Evolutionary conservation across 2,329 filamentous ascomycete genomes (phyloP).

Genomic region (Phoma sp.): DNA sequence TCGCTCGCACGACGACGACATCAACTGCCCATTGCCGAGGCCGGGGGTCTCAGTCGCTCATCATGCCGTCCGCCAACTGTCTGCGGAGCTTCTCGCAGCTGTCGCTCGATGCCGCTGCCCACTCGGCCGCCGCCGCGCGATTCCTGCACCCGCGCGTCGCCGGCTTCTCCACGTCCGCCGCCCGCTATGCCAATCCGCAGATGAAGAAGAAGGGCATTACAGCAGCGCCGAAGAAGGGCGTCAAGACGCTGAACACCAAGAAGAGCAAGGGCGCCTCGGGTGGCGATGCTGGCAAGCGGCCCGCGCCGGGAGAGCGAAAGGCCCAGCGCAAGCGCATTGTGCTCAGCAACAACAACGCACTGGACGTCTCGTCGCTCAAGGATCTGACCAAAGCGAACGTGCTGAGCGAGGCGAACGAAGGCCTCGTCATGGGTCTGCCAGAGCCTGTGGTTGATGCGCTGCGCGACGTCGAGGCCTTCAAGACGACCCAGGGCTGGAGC

Average conservation of each 20-base stretch:
- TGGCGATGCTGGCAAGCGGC: slow-evolving; percentile 59
- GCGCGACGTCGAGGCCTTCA: slow-evolving; percentile 87
- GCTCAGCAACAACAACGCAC: slow-evolving; percentile 91
- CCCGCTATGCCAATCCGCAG: slow-evolving; percentile 33
- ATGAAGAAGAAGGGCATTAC: slow-evolving; percentile 38
- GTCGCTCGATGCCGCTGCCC: slow-evolving; percentile 36
- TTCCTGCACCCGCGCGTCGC: slow-evolving; percentile 34
- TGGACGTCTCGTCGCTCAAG: slow-evolving; percentile 74
- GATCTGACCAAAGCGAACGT: slow-evolving; percentile 66
- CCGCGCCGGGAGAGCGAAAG: slow-evolving; percentile 81
- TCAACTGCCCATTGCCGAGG: slow-evolving; percentile 36
- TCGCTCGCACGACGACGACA: slow-evolving; percentile 26
- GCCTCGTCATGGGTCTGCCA: slow-evolving; percentile 74
- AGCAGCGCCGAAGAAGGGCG: slow-evolving; percentile 44
- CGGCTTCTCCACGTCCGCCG: slow-evolving; percentile 47
- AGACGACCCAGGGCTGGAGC: slow-evolving; percentile 85
- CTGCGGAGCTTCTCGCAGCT: slow-evolving; percentile 43
- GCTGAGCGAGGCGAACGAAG: slow-evolving; percentile 56
- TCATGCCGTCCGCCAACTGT: slow-evolving; percentile 44
- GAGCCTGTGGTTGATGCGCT: slow-evolving; percentile 78
- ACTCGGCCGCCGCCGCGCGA: slow-evolving; percentile 34
- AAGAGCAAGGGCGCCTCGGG: slow-evolving; percentile 51
- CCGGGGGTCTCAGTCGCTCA: slow-evolving; percentile 30
- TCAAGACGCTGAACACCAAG: slow-evolving; percentile 53
- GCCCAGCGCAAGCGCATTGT: slow-evolving; percentile 87